Evolutionary conservation across 192 early-diverging fungal genomes (phyloP), one percentile per base, ranked within the genome.

Genomic region (Dispira simplex): DNA sequence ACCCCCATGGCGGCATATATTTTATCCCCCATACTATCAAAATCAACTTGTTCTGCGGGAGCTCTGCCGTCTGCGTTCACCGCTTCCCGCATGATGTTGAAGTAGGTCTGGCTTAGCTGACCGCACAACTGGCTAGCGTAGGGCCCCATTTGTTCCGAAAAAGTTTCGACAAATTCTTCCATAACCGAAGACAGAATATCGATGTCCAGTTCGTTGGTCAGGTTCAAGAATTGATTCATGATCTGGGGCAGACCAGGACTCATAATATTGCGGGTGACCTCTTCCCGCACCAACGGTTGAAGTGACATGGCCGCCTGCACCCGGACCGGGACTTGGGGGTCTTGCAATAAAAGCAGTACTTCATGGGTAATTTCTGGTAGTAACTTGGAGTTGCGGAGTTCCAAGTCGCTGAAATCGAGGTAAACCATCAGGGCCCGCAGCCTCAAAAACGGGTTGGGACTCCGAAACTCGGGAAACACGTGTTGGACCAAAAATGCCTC

Each of bases 131-230:
- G 82, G 27, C 89, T 82, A 4, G 97, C 91, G 72, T 94, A 99
- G 6, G 97, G 97, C 14, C 82, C 82, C 70, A 99, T 77, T 67
- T 92, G 84, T 45, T 90, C 84, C 28, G 93, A 81, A 79, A 91
- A 99, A 26, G 87, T 83, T 66, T 88, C 89, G 8, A 97, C 92
- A 72, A 99, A 84, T 63, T 84, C 82, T 62, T 97, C 92, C 79
- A 97, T 90, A 44, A 92, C 86, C 27, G 73, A 74, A 0, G 92
- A 79, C 8, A 99, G 76, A 9, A 86, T 89, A 67, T 97, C 94
- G 68, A 92, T 81, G 73, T 99, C 94, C 60, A 96, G 91, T 70
- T 93, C 80, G 76, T 94, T 92, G 0, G 88, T 95, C 62, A 96
- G 75, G 46, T 83, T 80, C 53, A 99, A 72, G 51, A 98, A 78